Base-by-base conservation (phyloP, 2,329 filamentous ascomycete species). In the Penicillium sumatraense region DNA sequence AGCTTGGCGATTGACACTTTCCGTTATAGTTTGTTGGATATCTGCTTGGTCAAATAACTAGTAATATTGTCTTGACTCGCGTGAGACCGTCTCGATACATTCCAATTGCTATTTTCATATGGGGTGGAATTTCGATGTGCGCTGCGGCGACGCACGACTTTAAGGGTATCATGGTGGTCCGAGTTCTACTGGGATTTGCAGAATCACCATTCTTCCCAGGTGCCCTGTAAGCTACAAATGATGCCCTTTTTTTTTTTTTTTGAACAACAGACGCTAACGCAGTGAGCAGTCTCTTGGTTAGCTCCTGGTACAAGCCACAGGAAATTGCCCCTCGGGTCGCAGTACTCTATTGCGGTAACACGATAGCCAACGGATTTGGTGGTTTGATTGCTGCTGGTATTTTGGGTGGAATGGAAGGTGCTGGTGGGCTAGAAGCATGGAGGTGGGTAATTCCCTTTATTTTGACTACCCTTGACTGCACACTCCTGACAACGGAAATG, bases 241-340 rank as follows among this genome's bases (percentile, higher is more conserved):
- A 27, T 9, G 3, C 23, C 51, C 27, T 27, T 21, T n/a, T 27
- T 10, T 5, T 3, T 45, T 6, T 14, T 27, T n/a, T 24, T 13
- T n/a, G n/a, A n/a, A n/a, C n/a, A n/a, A 5, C 5, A n/a, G 13
- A 3, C 20, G n/a, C 10, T 47, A 13, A 47, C 11, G 10, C 2
- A 2, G 3, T 51, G 20, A n/a, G 8, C 5, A 60, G 57, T 31
- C 53, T 57, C 2, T 26, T 61, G 35, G 58, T 78, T 0, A 73
- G 70, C 0, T 60, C 69, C 52, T 89, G 87, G 87, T 90, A 91
- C 64, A 89, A 86, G 0, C 80, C 87, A 38, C 83, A 84, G 58
- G 89, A 89, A 51, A 66, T 81, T 16, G 74, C 75, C 1, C 64
- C 74, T 16, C 69, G 79, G 3, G 78, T 79, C 36, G 75, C 78